These are phyloP conservation scores for Gossypium arboreum DNA, from an alignment of 345 rosid genomes.

Conservation along the genomic window DNA sequence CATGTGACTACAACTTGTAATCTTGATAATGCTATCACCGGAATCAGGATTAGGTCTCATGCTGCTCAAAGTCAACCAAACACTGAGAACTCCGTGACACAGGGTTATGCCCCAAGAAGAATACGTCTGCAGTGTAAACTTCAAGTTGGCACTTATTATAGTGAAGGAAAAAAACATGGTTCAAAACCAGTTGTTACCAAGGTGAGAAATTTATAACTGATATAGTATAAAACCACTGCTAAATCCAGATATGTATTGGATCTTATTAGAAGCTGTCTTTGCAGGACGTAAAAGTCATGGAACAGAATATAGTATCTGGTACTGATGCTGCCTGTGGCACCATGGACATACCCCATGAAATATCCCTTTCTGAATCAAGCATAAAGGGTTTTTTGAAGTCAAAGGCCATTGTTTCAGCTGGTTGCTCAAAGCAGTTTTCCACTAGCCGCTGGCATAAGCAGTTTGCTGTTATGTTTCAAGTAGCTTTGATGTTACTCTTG, in stretches of 20 bases:
- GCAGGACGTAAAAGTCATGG: conserved; percentile 31
- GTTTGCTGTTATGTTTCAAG: conserved; percentile 31
- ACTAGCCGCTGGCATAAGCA: conserved; percentile 13
- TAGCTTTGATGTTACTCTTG: conserved; percentile 36
- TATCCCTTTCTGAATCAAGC: conserved; percentile 2
- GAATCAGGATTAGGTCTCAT: conserved; percentile 49
- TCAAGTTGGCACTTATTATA: conserved; percentile 16
- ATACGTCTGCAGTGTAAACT: conserved; percentile 40
- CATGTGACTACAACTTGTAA: conserved; percentile 8
- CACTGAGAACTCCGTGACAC: conserved; percentile 15
- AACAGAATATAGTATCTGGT: neutral
- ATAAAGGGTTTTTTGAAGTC: neutral
- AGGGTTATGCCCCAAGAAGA: conserved; percentile 62
- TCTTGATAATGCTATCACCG: conserved; percentile 28
- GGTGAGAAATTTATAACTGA: conserved; percentile 40
- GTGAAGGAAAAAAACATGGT: conserved; percentile 18
- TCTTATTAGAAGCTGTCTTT: conserved; percentile 18
- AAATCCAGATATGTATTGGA: conserved; percentile 16
- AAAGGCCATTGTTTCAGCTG: neutral
- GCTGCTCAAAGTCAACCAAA: conserved; percentile 23
- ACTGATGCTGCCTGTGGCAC: conserved; percentile 16
- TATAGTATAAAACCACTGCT: conserved; percentile 10
- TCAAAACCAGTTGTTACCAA: conserved; percentile 25
- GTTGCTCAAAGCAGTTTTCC: conserved; percentile 20
- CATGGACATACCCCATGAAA: neutral